Percentiles rank a stretch among this genome's conserved stretches.
phyloP scores from a whole-genome alignment of 495 filamentous ascomycete species.

The Cairneyella variabilis region DNA sequence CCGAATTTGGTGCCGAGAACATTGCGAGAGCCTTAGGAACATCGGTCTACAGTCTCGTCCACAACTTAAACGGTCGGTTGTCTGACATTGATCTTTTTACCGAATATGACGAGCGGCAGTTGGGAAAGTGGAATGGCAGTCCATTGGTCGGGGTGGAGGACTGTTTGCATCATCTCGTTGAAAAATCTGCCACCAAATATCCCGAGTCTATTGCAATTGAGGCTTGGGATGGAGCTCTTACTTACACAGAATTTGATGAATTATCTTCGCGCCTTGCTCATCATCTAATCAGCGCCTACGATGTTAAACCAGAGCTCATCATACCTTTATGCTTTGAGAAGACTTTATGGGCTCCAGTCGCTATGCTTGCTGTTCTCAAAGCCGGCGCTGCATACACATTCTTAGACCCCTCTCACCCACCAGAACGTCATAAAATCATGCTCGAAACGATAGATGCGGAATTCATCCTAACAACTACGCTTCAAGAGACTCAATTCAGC shows the following conservation, averaged over 20 bases:
- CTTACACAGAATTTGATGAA: not conserved
- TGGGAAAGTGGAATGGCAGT: not conserved
- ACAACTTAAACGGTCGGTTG: too few relatives aligned
- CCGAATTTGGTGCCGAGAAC: too few relatives aligned
- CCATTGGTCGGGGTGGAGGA: constrained; percentile 24
- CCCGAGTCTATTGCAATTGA: too few relatives aligned
- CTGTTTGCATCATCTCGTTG: constrained; percentile 46
- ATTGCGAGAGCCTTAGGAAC: too few relatives aligned
- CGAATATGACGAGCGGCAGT: too few relatives aligned
- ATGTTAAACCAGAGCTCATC: not conserved
- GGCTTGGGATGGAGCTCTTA: not conserved
- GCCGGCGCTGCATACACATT: not conserved
- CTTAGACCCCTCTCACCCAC: not conserved
- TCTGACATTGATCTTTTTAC: too few relatives aligned
- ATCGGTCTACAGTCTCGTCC: too few relatives aligned
- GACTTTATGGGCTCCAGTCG: not conserved
- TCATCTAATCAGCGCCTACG: not conserved
- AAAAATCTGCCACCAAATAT: too few relatives aligned
- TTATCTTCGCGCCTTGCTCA: not conserved
- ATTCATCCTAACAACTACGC: constrained; percentile 17
- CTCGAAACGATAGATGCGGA: not conserved
- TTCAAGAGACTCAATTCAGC: not conserved
- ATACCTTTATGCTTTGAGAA: not conserved
- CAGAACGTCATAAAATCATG: not conserved
- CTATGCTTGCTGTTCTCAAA: not conserved